phyloP scores from a whole-genome alignment of 352 stramenopile species.

The Pelagophyceae sp. region DNA sequence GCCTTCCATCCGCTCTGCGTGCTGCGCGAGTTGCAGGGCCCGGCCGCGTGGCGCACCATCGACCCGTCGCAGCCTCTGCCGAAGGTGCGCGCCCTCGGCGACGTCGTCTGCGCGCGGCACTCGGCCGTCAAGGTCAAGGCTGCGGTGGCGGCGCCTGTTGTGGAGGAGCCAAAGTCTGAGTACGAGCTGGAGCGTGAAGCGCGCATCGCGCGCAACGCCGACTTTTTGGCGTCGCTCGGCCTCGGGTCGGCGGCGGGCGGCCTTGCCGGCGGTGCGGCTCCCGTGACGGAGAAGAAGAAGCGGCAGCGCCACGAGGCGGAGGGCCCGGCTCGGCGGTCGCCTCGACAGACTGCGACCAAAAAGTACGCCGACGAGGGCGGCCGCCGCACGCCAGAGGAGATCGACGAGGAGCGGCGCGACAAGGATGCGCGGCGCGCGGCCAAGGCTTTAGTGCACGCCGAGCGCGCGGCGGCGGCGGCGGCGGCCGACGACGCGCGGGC shows the following conservation, averaged over 20 bases:
- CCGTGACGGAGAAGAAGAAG: neutral
- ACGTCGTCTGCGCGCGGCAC: neutral
- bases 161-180: neutral
- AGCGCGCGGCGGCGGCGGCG: neutral
- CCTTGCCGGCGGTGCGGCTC: neutral
- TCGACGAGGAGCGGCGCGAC: neutral
- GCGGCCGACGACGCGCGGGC: constrained; percentile 1
- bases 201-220: constrained; percentile 4
- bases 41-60: neutral
- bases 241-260: neutral
- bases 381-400: neutral
- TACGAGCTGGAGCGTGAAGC: constrained; percentile 9
- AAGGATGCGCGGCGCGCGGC: neutral
- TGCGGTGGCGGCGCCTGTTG: neutral
- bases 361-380: neutral
- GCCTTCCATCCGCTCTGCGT: constrained; percentile 12
- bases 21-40: constrained; percentile 1
- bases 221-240: neutral
- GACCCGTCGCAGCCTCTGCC: too few relatives aligned
- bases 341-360: neutral
- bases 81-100: neutral
- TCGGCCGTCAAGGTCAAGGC: neutral
- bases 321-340: neutral
- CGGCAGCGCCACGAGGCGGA: neutral
- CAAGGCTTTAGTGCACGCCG: neutral